phyloP scores from a whole-genome alignment of 1,139 yeast genomes.

The Saccharomyces hybrid region DNA sequence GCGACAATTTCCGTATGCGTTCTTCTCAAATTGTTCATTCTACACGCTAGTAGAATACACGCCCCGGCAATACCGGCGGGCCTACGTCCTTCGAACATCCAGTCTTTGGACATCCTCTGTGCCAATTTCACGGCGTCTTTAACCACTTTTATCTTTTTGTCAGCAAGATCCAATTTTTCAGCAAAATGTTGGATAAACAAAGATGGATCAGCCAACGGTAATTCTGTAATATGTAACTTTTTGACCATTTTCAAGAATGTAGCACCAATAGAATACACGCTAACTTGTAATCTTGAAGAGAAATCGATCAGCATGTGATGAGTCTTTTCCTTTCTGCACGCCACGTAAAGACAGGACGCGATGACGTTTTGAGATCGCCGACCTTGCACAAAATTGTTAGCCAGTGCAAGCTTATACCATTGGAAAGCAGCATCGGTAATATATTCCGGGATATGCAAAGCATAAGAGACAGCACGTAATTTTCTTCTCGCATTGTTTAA shows the following conservation, averaged over 20 bases:
- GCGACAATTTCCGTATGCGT: constrained; percentile 92
- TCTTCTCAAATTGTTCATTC: constrained; percentile 91
- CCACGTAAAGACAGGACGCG: constrained; percentile 89
- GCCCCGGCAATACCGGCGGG: constrained; percentile 99
- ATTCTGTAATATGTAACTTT: constrained; percentile 59
- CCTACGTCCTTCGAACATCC: constrained; percentile 94
- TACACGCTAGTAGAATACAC: constrained; percentile 80
- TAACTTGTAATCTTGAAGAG: constrained; percentile 79
- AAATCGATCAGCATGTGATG: constrained; percentile 95
- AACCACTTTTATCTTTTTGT: constrained; percentile 65
- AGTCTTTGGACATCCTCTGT: constrained; percentile 85
- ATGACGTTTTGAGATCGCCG: constrained; percentile 89
- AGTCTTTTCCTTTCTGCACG: constrained; percentile 85
- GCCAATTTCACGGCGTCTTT: constrained; percentile 83
- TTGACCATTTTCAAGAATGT: constrained; percentile 88
- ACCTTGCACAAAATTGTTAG: constrained; percentile 89
- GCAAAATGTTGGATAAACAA: constrained; percentile 91
- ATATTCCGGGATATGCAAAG: constrained; percentile 72
- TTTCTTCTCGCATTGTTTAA: constrained; percentile 71
- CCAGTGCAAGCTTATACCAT: constrained; percentile 81
- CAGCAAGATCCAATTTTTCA: constrained; percentile 72
- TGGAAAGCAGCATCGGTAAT: constrained; percentile 80
- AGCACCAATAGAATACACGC: constrained; percentile 92
- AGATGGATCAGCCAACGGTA: constrained; percentile 92
- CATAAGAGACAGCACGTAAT: constrained; percentile 71